Evolutionary conservation across 306 rosid genomes (phyloP), one percentile per base, ranked within the genome.

Genomic region (Ceratonia siliqua): DNA sequence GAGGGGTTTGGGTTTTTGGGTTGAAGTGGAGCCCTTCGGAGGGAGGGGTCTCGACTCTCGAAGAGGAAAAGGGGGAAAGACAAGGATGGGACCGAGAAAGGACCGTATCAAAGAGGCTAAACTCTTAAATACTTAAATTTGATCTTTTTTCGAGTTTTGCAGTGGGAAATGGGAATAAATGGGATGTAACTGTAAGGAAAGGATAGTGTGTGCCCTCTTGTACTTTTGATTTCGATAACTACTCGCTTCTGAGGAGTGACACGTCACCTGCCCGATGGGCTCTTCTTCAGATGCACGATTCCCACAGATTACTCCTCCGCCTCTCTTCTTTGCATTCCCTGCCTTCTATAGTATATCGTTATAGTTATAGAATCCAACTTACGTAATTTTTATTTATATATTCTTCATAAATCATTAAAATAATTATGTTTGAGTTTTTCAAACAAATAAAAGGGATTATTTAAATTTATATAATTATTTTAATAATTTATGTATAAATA

Each of bases 41-140:
- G 70, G 33, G 27, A 12, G 72, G 21, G 49, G 45, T 24, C n/a
- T n/a, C n/a, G n/a, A n/a, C n/a, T n/a, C n/a, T n/a, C 32, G 36
- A 11, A 70, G 70, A 33, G 18, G 21, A 36, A 76, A 76, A 79
- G 76, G 74, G 77, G 56, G 81, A 81, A 63, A 83, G 85, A 82
- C 78, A 75, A 33, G 76, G 77, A 79, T 86, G 94, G 89, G 95
- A 78, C 90, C 79, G 41, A 68, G 63, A 41, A 63, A 75, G 80
- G 87, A 70, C 89, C 92, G 89, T 75, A 88, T 85, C 86, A 57
- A 82, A 59, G 50, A 57, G 70, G 72, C 72, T 68, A 79, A 62
- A 81, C 85, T 76, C 69, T 67, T 67, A 66, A 70, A 63, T 82
- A 39, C 72, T 58, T 58, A n/a, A n/a, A n/a, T n/a, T n/a, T n/a